Conservation (phyloP, 192 early-diverging fungal genomes). For the Jimgerdemannia lactiflua region DNA sequence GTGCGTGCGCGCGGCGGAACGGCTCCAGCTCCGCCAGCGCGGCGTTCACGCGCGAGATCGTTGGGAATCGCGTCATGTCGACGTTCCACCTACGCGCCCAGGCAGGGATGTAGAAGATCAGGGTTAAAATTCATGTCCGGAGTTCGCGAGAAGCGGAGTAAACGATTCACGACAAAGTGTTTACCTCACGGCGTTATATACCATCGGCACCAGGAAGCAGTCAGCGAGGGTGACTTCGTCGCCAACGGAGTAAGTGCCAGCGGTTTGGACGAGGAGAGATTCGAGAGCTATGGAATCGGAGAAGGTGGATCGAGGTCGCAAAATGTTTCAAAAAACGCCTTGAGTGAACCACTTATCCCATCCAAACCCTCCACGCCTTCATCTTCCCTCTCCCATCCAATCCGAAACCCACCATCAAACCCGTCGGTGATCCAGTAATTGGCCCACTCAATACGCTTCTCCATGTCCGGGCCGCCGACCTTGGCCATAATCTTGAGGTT, state of each 20-base stretch:
- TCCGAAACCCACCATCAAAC: conserved; percentile 48
- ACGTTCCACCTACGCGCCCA: conserved; percentile 50
- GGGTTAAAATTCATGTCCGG: neutral
- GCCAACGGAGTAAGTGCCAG: conserved; percentile 76
- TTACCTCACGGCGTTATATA: conserved; percentile 73
- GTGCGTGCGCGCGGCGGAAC: conserved; percentile 62
- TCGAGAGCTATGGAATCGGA: conserved; percentile 50
- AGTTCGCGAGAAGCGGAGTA: neutral
- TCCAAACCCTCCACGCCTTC: neutral
- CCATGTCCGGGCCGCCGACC: conserved; percentile 46
- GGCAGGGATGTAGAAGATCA: neutral
- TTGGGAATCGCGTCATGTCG: conserved; percentile 69
- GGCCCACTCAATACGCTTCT: conserved; percentile 58
- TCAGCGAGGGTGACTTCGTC: conserved; percentile 86
- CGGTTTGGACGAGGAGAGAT: conserved; percentile 52
- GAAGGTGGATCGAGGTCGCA: neutral
- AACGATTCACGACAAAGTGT: neutral
- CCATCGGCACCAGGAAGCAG: conserved; percentile 73
- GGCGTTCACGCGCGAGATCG: conserved; percentile 57
- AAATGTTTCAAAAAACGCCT: neutral
- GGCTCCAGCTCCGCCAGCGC: conserved; percentile 55
- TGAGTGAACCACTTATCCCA: neutral
- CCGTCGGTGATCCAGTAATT: conserved; percentile 51
- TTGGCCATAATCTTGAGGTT: conserved; percentile 74
- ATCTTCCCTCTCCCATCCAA: neutral